Percentiles rank a stretch among this genome's conserved stretches.
Evolutionary conservation across 192 early-diverging fungal genomes (phyloP).

Genomic region (Backusella macrospora): DNA sequence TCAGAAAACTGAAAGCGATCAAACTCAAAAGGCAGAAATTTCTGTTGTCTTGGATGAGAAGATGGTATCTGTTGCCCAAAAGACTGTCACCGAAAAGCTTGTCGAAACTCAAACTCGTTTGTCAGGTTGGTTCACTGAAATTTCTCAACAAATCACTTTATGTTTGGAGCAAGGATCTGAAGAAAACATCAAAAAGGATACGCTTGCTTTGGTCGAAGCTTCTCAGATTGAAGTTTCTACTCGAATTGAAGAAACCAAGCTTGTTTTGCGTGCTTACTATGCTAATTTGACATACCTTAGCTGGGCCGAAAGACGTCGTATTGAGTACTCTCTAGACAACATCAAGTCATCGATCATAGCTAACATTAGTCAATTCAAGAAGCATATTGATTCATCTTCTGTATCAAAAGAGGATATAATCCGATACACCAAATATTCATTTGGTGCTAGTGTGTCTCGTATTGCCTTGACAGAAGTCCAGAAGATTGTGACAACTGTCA

Average conservation of each 20-base stretch:
- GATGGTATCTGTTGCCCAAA: conserved; percentile 18
- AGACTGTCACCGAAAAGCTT: conserved; percentile 8
- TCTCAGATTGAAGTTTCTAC: conserved; percentile 13
- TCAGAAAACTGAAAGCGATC: not conserved
- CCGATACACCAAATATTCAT: conserved; percentile 15
- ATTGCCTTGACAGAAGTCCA: conserved; percentile 16
- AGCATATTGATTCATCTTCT: not conserved
- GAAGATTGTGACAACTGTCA: conserved; percentile 13
- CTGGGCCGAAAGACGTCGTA: conserved; percentile 28
- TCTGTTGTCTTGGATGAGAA: conserved; percentile 14
- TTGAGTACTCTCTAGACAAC: conserved; percentile 21
- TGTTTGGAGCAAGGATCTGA: conserved; percentile 10
- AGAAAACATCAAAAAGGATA: conserved; percentile 3
- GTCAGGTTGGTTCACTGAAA: conserved; percentile 7
- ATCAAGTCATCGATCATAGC: conserved; percentile 25
- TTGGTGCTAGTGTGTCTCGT: conserved; percentile 8
- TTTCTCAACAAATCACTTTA: conserved; percentile 16
- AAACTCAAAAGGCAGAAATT: not conserved
- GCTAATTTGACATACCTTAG: conserved; percentile 24
- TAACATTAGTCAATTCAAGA: conserved; percentile 21
- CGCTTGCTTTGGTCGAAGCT: conserved; percentile 14
- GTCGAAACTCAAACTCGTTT: conserved; percentile 20
- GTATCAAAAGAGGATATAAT: conserved; percentile 18
- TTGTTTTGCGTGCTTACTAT: conserved; percentile 29
- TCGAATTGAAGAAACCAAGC: conserved; percentile 19